Evolutionary conservation across 352 stramenopile species (phyloP).

Genomic region (Globisporangium rhizosaccharum): DNA sequence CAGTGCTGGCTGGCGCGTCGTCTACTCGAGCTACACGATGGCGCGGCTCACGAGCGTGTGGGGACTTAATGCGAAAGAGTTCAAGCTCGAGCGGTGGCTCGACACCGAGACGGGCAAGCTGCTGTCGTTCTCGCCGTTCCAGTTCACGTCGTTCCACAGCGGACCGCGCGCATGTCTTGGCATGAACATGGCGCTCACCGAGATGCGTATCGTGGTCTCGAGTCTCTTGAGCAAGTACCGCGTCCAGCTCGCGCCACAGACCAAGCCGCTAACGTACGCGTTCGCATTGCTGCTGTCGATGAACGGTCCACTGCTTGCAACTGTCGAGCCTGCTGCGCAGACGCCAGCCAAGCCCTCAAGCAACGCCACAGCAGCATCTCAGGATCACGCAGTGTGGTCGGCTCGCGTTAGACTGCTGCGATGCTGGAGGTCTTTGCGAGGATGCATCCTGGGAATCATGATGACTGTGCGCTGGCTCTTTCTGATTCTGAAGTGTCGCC

Average conservation of each 20-base stretch:
- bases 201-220: constrained; percentile 45
- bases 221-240: constrained; percentile 39
- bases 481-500: no score
- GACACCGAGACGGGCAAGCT: constrained; percentile 12
- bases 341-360: background rate
- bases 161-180: constrained; percentile 8
- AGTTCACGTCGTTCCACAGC: constrained; percentile 8
- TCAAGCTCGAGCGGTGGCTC: constrained; percentile 44
- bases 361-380: background rate
- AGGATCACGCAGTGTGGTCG: no score
- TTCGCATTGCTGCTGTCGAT: background rate
- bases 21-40: constrained; percentile 34
- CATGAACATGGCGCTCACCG: constrained; percentile 29
- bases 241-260: constrained; percentile 19
- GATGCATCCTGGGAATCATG: no score
- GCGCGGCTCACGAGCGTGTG: constrained; percentile 38
- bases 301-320: background rate
- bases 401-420: no score
- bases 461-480: no score
- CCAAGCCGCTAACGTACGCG: constrained; percentile 11
- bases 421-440: no score
- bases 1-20: constrained; percentile 20
- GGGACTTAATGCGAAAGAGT: constrained; percentile 34
- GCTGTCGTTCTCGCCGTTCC: background rate
- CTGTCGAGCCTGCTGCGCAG: background rate